Percentiles rank a stretch among this genome's conserved stretches.
Evolutionary conservation across 2,329 filamentous ascomycete species (phyloP).

Genomic region (Microsporum canis): DNA sequence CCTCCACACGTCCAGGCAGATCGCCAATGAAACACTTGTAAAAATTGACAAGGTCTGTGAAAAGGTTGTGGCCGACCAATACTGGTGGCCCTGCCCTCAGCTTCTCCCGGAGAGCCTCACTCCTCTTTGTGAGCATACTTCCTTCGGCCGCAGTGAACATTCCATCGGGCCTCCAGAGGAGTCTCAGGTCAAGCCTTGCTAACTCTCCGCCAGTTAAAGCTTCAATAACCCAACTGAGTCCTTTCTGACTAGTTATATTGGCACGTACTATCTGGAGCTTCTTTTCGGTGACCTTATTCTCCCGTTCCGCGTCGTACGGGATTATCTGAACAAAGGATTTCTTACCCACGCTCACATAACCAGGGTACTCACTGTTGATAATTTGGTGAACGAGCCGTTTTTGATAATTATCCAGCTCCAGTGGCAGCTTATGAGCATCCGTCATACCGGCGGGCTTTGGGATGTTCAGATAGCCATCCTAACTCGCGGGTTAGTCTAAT

Average conservation of each 20-base stretch:
- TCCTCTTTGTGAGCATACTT: conserved; percentile 17
- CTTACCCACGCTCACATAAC: conserved; percentile 29
- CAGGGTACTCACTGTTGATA: conserved; percentile 48
- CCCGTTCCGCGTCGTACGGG: conserved; percentile 26
- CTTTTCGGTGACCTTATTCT: conserved; percentile 22
- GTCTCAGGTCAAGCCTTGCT: conserved; percentile 25
- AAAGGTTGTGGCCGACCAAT: conserved; percentile 53
- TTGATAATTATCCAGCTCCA: conserved; percentile 46
- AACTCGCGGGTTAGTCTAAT: background rate
- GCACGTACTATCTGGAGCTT: conserved; percentile 21
- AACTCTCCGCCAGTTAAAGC: conserved; percentile 35
- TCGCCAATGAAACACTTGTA: conserved; percentile 49
- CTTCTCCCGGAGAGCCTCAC: conserved; percentile 22
- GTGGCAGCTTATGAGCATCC: conserved; percentile 16
- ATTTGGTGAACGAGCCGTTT: conserved; percentile 56
- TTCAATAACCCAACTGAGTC: conserved; percentile 39
- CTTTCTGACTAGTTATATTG: conserved; percentile 27
- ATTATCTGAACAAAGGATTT: conserved; percentile 33
- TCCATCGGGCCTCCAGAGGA: conserved; percentile 16
- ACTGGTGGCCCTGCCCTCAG: conserved; percentile 40
- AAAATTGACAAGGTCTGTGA: conserved; percentile 52
- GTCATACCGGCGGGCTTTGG: conserved; percentile 22
- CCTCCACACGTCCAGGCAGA: conserved; percentile 45
- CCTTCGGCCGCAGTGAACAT: conserved; percentile 11
- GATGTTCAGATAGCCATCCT: conserved; percentile 33